phyloP scores from a whole-genome alignment of 2,329 filamentous ascomycete genomes.

The Curvularia verruculosa region DNA sequence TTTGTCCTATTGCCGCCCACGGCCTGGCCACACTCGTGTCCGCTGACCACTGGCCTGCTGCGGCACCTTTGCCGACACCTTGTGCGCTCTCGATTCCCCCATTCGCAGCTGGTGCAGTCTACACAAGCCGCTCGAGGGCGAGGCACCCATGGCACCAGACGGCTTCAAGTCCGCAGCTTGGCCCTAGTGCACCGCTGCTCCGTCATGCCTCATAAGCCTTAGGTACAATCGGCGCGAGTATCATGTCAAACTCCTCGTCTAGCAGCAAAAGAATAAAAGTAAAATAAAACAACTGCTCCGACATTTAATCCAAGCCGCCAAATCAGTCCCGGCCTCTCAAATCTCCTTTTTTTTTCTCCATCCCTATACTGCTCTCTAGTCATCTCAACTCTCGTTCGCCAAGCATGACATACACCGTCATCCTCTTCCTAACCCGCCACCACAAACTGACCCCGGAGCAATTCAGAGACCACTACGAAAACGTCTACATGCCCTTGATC shows the following conservation, averaged over 20 bases:
- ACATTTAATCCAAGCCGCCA: neutral
- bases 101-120: neutral
- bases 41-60: neutral
- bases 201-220: neutral
- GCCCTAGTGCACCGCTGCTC: slow-evolving; percentile 5
- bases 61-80: slow-evolving; percentile 8
- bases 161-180: slow-evolving; percentile 12
- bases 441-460: slow-evolving; percentile 28
- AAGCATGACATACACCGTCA: slow-evolving; percentile 34
- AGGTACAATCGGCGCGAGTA: neutral
- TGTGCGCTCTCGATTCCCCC: neutral
- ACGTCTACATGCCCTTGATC: slow-evolving; percentile 33
- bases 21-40: too few species aligned
- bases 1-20: too few species aligned
- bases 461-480: slow-evolving; percentile 39
- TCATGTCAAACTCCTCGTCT: neutral
- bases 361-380: neutral
- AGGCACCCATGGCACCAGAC: slow-evolving; percentile 9
- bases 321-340: neutral
- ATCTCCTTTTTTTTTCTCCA: neutral
- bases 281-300: neutral
- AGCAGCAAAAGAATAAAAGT: too few species aligned
- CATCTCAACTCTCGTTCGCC: neutral
- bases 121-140: slow-evolving; percentile 3
- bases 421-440: slow-evolving; percentile 36